phyloP scores from a whole-genome alignment of 2,329 filamentous ascomycete species.

The Trichoderma afroharzianum region DNA sequence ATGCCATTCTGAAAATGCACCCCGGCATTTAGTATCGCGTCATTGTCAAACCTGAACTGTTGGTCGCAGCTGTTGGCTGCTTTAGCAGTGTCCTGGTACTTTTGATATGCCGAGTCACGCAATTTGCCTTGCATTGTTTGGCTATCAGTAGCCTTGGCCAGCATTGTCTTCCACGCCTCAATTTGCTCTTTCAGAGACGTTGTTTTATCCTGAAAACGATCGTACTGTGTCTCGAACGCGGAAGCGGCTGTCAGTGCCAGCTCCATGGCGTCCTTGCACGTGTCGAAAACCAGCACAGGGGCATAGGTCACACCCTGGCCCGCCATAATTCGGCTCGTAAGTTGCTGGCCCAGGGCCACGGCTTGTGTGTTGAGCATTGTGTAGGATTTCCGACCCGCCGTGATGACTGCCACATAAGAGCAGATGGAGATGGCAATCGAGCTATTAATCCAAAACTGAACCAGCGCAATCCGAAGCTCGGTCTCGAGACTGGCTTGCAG shows the following conservation, averaged over 20 bases:
- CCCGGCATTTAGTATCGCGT: not conserved
- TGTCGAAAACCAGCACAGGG: not conserved
- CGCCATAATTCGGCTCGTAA: not conserved
- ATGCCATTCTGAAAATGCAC: not conserved
- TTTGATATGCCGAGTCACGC: not conserved
- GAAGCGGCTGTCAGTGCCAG: not conserved
- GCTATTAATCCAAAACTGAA: not conserved
- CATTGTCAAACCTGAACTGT: not conserved
- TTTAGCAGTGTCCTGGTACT: not conserved
- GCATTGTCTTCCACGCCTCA: not conserved
- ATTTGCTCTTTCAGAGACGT: not conserved
- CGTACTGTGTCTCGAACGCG: not conserved
- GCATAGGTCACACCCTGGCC: not conserved
- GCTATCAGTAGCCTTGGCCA: not conserved
- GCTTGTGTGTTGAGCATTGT: not conserved
- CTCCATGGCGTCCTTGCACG: not conserved
- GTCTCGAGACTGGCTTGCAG: not conserved
- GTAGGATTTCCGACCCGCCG: not conserved
- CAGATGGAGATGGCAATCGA: not conserved
- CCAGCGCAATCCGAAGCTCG: not conserved
- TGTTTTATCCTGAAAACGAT: not conserved
- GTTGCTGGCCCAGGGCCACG: not conserved
- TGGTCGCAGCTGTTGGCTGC: not conserved
- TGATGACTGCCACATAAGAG: not conserved
- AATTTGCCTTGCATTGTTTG: not conserved